Evolutionary conservation across 2,329 filamentous ascomycete genomes (phyloP).

Genomic region (Kalmusia sp.): DNA sequence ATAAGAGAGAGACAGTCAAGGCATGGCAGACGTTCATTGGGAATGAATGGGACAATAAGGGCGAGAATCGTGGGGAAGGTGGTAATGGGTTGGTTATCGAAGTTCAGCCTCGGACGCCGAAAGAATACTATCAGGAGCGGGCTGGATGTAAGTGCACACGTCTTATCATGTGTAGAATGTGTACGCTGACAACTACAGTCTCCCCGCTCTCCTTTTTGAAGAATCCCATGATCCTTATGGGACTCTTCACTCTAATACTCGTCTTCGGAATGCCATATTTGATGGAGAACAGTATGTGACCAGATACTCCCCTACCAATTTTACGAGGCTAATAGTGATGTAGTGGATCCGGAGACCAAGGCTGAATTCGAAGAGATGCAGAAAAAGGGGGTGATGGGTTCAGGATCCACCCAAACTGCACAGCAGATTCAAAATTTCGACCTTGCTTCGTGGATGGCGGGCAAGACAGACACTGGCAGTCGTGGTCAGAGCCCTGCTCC

Average conservation of each 20-base stretch:
- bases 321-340: constrained; percentile 15
- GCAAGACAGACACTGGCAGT: constrained; percentile 49
- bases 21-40: constrained; percentile 88
- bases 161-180: background rate
- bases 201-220: constrained; percentile 83
- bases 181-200: constrained; percentile 58
- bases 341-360: constrained; percentile 96
- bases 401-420: constrained; percentile 46
- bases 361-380: constrained; percentile 93
- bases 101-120: constrained; percentile 66
- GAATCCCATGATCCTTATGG: constrained; percentile 97
- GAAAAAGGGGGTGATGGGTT: constrained; percentile 71
- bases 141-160: constrained; percentile 69
- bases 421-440: constrained; percentile 69
- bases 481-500: constrained; percentile 39
- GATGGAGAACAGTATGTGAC: constrained; percentile 87
- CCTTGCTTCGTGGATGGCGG: constrained; percentile 73
- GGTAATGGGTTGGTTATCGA: constrained; percentile 62
- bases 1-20: constrained; percentile 56
- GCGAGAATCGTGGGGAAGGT: constrained; percentile 63
- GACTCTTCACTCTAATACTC: constrained; percentile 78
- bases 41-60: constrained; percentile 89
- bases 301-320: background rate
- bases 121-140: constrained; percentile 80
- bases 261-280: constrained; percentile 95